Evolutionary conservation across 257 asterid species (phyloP), one percentile per base, ranked within the genome.

Genomic region (Datura wrightii): DNA sequence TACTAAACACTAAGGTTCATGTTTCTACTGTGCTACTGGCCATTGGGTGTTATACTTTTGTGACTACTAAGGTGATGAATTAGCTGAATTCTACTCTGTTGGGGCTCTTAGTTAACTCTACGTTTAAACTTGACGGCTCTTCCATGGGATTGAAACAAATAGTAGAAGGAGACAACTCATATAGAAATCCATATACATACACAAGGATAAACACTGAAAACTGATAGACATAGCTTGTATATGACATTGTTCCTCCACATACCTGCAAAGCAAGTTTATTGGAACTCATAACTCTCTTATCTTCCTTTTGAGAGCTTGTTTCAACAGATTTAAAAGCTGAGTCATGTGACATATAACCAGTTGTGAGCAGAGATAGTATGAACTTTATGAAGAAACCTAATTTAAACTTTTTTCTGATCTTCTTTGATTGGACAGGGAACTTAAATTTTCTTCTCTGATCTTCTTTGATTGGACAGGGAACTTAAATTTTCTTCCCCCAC

Each of bases 361-460:
- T 24, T 76, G 82, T 31, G 62, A 76, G 48, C 82, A 52, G 82
- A 78, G 46, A 76, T 13, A 14, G 31, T 14, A 52, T 34, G 24
- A 31, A 50, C 5, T 13, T 24, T 31, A 78, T 52, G 63, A 78
- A 52, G 39, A 34, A 36, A 34, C 60, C 48, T 24, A 24, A 1
- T 31, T 52, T 52, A 1, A 31, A 3, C 18, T 14, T 78, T 14
- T 78, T 34, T 52, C 82, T 53, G 18, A 78, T 52, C 63, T 36
- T 31, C 63, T 78, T 78, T 78, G 63, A 52, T 78, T 52, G 48
- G 63, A 31, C 82, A 78, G 82, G 82, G 34, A 76, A 78, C 46
- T 6, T 24, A 24, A 24, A 24, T 24, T 24, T 24, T 24, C 31
- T 14, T 78, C 15, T 52, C 82, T 53, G 18, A 78, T 52, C 63